A percentile compares a stretch with the other conserved stretches of the same genome.
These are phyloP conservation scores for Fusarium sp. DNA, from an alignment of 2,329 filamentous ascomycete species.

Conservation along the genomic window DNA sequence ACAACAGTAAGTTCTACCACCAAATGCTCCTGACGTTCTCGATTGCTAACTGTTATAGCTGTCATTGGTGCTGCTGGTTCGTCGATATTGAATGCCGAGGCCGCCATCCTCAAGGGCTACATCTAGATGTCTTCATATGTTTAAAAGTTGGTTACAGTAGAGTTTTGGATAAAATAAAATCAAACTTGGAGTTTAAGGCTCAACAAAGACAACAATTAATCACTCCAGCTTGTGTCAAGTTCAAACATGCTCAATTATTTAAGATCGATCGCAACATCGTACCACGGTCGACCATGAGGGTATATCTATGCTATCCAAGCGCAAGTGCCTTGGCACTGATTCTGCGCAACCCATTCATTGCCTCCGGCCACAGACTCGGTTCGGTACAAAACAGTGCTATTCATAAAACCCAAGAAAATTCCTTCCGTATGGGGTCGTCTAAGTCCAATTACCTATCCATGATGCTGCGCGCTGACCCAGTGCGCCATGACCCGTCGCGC, in stretches of 20 bases:
- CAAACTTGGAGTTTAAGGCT: slow-evolving; percentile 6
- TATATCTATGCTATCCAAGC: slow-evolving; percentile 34
- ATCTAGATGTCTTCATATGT: slow-evolving; percentile 61
- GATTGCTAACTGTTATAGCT: slow-evolving; percentile 57
- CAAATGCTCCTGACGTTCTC: not conserved
- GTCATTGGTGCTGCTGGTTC: slow-evolving; percentile 97
- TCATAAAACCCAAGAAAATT: slow-evolving; percentile 14
- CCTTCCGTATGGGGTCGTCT: slow-evolving; percentile 23
- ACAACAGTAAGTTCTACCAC: slow-evolving; percentile 68
- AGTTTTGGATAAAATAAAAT: slow-evolving; percentile 9
- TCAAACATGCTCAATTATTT: slow-evolving; percentile 26
- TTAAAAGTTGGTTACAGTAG: slow-evolving; percentile 9
- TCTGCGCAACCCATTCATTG: slow-evolving; percentile 23
- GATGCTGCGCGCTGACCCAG: slow-evolving; percentile 24
- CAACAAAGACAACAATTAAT: not conserved
- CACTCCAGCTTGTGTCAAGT: not conserved
- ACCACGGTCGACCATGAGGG: slow-evolving; percentile 31
- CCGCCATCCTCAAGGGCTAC: slow-evolving; percentile 89
- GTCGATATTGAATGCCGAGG: slow-evolving; percentile 94
- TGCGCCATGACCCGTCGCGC: slow-evolving; percentile 20
- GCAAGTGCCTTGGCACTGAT: slow-evolving; percentile 14
- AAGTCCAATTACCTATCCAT: slow-evolving; percentile 15
- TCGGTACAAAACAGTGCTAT: slow-evolving; percentile 4
- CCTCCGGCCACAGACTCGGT: slow-evolving; percentile 6
- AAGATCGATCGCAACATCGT: slow-evolving; percentile 19